Evolutionary conservation across 2,329 filamentous ascomycete genomes (phyloP), one percentile per base, ranked within the genome.

Genomic region (Hawksworthiomyces lignivorus): DNA sequence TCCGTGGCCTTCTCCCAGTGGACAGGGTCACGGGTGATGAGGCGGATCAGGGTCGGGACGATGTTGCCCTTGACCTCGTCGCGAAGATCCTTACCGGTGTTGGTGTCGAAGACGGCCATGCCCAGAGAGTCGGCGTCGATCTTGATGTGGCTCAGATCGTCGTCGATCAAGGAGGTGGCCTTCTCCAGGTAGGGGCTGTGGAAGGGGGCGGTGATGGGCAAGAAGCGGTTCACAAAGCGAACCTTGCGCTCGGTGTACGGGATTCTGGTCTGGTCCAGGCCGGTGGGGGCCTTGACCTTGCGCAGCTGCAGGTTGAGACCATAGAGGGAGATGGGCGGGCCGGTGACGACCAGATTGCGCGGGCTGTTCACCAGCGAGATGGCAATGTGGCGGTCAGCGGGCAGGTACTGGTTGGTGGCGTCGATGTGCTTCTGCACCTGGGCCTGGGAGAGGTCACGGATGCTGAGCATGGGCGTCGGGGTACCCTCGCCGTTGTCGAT

Each of bases 221-320:
- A 69, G 72, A 98, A 98, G 47, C 92, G 84, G 70, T 96, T 96
- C 48, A 87, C 87, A 54, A 98, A 98, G 56, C 92, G 87, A 43
- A 96, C 76, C 68, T 98, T 98, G 54, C 92, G 85, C 66, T 98
- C 83, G 0, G 90, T 97, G 69, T 87, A 88, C 7, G 94, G 94
- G 41, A 97, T 83, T 46, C 89, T 80, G 52, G 85, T 95, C 66
- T 98, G 94, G 58, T 98, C 92, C 29, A 98, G 73, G 32, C 94
- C 92, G n/a, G 92, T 97, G 5, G 92, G 84, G 2, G 92, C 90
- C 72, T 96, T 98, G 61, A 95, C 87, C 67, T 97, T 98, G 56
- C 94, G 84, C 41, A 98, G 72, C 59, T 94, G 88, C 36, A 94
- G 71, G 62, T 98, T 98, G 30, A 98, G 75, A 75, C 92, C 94